Base-by-base conservation (phyloP, 164 flowering plant species). In the Echeveria elegans region DNA sequence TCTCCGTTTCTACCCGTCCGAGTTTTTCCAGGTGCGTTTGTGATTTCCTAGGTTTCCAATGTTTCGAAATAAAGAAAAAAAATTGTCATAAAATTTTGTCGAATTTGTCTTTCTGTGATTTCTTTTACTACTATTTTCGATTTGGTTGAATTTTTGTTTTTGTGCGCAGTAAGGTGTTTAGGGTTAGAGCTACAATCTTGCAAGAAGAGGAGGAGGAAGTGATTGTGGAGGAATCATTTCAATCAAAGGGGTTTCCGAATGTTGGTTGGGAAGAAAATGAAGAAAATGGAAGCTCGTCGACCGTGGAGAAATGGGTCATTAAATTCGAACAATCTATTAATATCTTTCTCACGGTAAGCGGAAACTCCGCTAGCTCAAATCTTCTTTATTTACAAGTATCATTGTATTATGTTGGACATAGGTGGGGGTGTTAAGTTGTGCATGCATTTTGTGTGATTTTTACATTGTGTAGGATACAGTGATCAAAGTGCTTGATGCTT, bases 271-370 rank as follows among this genome's bases (percentile, higher is more conserved):
- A 78, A 72, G 81, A 67, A 66, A 72, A 63, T 16, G 34, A 34
- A 9, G 66, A 75, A 1, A 65, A 68, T 6, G 77, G 73, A 31
- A 70, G 65, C 70, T 66, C 81, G 53, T 66, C 89, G 15, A 50
- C 85, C 15, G 66, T 81, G 64, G 91, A 85, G 72, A 76, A 69
- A 53, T 86, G 89, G 96, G 73, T 75, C 48, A 81, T 94, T 68
- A 89, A 86, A 77, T 0, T 83, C 19, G 97, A 94, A 72, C 97
- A 88, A 70, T 79, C 92, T n/a, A 59, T 91, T 15, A 94, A 91
- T 72, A 71, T 89, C 38, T 75, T 87, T 69, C 89, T 91, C 60
- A 89, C 95, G 66, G 97, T 90, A 82, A 71, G 58, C 15, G 29
- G 16, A 26, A 32, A 31, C 15, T 43, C 47, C 15, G 38, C 68